Evolutionary conservation across 768 basidiomycete species (phyloP).

Genomic region (Sporobolomyces phaffii): DNA sequence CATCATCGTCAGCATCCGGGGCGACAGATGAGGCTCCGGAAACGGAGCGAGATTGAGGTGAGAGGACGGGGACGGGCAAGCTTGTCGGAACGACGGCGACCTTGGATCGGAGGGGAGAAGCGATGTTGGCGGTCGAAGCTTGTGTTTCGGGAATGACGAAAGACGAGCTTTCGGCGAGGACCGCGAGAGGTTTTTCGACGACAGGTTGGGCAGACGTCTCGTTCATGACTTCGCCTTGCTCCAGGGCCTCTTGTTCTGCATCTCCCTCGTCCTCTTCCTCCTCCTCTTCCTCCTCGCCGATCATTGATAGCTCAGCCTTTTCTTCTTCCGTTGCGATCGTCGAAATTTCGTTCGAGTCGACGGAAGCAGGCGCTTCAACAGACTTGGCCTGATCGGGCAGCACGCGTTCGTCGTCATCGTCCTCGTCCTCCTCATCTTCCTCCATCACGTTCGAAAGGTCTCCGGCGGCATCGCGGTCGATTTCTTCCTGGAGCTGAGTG

Average conservation of each 20-base stretch:
- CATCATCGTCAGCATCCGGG: slow-evolving; percentile 29
- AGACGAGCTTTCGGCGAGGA: neutral
- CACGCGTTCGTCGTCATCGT: neutral
- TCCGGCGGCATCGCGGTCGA: neutral
- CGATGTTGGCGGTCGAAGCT: neutral
- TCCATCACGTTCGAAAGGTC: slow-evolving; percentile 24
- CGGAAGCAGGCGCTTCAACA: neutral
- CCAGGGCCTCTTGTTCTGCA: neutral
- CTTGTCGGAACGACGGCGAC: neutral
- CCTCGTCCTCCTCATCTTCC: slow-evolving; percentile 19
- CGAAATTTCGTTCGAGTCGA: neutral
- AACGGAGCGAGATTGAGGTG: slow-evolving; percentile 17
- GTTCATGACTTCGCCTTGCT: neutral
- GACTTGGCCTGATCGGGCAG: neutral
- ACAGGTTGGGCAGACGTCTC: neutral
- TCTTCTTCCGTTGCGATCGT: neutral
- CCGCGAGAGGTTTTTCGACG: neutral
- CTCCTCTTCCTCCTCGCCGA: slow-evolving; percentile 29
- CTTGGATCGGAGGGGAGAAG: neutral
- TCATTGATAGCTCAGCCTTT: slow-evolving; percentile 20
- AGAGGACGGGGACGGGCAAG: neutral
- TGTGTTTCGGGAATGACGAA: slow-evolving; percentile 9
- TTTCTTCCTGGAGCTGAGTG: neutral
- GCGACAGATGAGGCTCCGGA: slow-evolving; percentile 27
- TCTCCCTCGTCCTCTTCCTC: slow-evolving; percentile 14